These are phyloP conservation scores for Lepraria neglecta DNA, from an alignment of 495 filamentous ascomycete species.

Conservation along the genomic window DNA sequence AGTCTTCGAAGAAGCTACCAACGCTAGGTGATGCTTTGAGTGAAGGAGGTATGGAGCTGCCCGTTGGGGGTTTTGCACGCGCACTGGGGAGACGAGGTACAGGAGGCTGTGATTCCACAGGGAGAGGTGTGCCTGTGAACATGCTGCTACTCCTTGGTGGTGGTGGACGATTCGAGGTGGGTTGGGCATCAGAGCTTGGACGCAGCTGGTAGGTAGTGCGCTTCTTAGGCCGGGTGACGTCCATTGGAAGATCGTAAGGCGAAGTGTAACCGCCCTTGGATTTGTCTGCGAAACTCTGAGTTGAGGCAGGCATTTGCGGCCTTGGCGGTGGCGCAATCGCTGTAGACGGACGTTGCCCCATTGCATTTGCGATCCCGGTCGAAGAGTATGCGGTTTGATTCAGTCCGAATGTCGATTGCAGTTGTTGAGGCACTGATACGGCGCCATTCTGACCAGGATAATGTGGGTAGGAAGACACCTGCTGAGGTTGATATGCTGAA, in stretches of 20 bases:
- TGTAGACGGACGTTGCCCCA: constrained; percentile 11
- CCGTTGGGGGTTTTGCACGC: constrained; percentile 17
- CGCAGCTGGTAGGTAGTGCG: constrained; percentile 41
- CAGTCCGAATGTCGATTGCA: constrained; percentile 1
- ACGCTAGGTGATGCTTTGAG: constrained; percentile 25
- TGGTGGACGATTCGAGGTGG: constrained; percentile 42
- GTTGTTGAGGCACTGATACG: constrained; percentile 22
- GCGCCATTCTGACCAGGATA: constrained; percentile 18
- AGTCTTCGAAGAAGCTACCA: constrained; percentile 77
- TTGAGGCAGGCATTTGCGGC: constrained; percentile 37
- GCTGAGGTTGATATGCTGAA: constrained; percentile 12
- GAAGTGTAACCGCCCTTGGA: constrained; percentile 86
- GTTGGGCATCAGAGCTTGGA: constrained; percentile 25
- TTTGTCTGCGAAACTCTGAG: constrained; percentile 80
- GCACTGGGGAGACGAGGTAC: constrained; percentile 26
- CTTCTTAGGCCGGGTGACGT: constrained; percentile 65
- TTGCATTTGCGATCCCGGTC: constrained; percentile 4
- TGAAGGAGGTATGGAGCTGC: constrained; percentile 24
- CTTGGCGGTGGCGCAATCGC: constrained; percentile 13
- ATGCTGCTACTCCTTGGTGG: constrained; percentile 61
- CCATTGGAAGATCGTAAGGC: constrained; percentile 91
- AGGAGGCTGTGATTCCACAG: constrained; percentile 26
- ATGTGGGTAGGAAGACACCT: constrained; percentile 19
- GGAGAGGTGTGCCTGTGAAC: constrained; percentile 20
- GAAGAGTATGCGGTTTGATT: constrained; percentile 12